Evolutionary conservation across 2,329 filamentous ascomycete genomes (phyloP), one percentile per base, ranked within the genome.

Genomic region (Colletotrichum tofieldiae): DNA sequence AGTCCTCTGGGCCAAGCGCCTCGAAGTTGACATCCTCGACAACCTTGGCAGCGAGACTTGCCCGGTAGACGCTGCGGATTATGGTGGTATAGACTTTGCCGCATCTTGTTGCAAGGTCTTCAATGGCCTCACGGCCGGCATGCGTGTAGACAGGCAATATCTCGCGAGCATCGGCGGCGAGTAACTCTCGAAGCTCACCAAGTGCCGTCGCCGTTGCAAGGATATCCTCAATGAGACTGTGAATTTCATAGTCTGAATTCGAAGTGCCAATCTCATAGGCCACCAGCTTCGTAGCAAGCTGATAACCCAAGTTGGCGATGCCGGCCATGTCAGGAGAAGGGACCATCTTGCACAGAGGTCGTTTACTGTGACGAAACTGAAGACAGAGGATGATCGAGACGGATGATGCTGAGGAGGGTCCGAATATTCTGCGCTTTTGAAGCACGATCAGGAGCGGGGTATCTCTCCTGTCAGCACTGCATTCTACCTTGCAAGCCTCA

Each of bases 251-350:
- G 23, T 63, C 43, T 11, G 68, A 37, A 18, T 20, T 6, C 2
- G 60, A 68, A 12, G 52, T 64, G 1, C 69, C 65, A 3, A 47
- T 29, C 26, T 59, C 52, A 11, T 72, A 72, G 16, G 63, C 16
- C 16, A n/a, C 45, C 1, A 72, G 59, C 69, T 69, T 72, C 45
- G 56, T 72, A 16, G 51, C 69, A 2, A 72, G 65, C 58, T 64
- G 69, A 5, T 52, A 41, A 18, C 69, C 69, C 26, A 72, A 29
- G 23, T 64, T 64, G 41, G 67, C 69, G 43, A 72, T 69, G 39
- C 65, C 43, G 9, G 59, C 43, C 45, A 72, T 47, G 12, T 72
- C 67, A 16, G 52, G 39, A 14, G 65, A 32, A 35, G 51, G 37
- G 5, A 54, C 16, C 52, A 63, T 61, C 58, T 39, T 45, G 52